These are phyloP conservation scores for Tricholoma hemisulphureum DNA, from an alignment of 768 basidiomycete genomes.

Conservation along the genomic window DNA sequence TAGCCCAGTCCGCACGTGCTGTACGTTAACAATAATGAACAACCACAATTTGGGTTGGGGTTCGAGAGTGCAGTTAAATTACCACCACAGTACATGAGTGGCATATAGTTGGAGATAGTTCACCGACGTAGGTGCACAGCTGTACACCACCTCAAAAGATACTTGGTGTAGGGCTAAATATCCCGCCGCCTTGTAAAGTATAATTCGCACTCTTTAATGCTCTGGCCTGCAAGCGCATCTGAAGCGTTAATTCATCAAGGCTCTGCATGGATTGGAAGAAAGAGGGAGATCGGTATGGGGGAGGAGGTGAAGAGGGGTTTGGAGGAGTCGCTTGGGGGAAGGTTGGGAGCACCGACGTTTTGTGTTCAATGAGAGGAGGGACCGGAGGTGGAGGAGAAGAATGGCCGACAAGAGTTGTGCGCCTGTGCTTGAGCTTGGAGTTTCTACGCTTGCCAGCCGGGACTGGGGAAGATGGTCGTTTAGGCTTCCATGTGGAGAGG, in stretches of 20 bases:
- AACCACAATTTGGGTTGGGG: no score
- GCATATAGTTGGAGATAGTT: neutral
- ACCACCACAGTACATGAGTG: no score
- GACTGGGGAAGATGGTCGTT: conserved; percentile 17
- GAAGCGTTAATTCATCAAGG: neutral
- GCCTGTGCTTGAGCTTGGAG: conserved; percentile 5
- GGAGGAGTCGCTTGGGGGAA: neutral
- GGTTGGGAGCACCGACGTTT: neutral
- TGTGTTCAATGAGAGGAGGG: neutral
- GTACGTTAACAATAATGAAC: no score
- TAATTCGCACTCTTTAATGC: conserved; percentile 16
- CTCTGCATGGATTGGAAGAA: neutral
- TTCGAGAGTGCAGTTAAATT: no score
- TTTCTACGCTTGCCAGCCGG: conserved; percentile 7
- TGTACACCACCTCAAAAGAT: neutral
- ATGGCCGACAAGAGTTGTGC: neutral
- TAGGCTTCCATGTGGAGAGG: conserved; percentile 16
- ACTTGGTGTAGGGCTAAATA: conserved; percentile 12
- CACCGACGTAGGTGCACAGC: neutral
- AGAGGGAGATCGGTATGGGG: neutral
- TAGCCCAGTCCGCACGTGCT: no score
- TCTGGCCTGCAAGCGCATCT: conserved; percentile 13
- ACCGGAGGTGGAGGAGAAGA: neutral
- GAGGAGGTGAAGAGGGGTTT: conserved; percentile 6
- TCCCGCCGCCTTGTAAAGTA: conserved; percentile 15